phyloP scores from a whole-genome alignment of 805 yeast species.

The Zygosaccharomyces bisporus region DNA sequence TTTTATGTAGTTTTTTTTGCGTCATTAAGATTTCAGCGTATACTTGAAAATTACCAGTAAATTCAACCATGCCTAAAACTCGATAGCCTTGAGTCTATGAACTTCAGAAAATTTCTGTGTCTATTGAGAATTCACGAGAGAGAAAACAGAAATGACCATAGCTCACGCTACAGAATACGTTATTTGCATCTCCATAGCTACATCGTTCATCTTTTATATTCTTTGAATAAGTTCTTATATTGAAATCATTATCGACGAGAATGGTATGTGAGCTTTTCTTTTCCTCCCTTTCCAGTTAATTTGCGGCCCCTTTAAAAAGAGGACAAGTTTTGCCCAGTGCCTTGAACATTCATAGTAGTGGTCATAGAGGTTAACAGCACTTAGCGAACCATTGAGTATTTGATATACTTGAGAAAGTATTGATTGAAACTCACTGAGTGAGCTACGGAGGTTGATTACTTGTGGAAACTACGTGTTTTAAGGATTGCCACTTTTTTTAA shows the following conservation, averaged over 20 bases:
- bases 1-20: no score
- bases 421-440: not conserved
- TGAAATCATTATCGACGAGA: slow-evolving; percentile 6
- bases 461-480: not conserved
- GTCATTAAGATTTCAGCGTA: no score
- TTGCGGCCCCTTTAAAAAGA: slow-evolving; percentile 13
- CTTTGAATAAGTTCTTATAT: no score
- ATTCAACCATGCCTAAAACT: no score
- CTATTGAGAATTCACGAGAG: no score
- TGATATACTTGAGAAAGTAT: not conserved
- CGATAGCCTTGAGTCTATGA: no score
- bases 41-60: no score
- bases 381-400: not conserved
- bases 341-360: not conserved
- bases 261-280: not conserved
- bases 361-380: not conserved
- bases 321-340: not conserved
- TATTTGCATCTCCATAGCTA: not conserved
- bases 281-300: slow-evolving; percentile 9
- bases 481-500: not conserved
- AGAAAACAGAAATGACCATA: no score
- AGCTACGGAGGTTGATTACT: not conserved
- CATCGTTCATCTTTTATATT: not conserved
- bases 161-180: no score
- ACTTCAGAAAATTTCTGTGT: no score